Evolutionary conservation across 352 stramenopile genomes (phyloP), one percentile per base, ranked within the genome.

Genomic region (Globisporangium nodosum): DNA sequence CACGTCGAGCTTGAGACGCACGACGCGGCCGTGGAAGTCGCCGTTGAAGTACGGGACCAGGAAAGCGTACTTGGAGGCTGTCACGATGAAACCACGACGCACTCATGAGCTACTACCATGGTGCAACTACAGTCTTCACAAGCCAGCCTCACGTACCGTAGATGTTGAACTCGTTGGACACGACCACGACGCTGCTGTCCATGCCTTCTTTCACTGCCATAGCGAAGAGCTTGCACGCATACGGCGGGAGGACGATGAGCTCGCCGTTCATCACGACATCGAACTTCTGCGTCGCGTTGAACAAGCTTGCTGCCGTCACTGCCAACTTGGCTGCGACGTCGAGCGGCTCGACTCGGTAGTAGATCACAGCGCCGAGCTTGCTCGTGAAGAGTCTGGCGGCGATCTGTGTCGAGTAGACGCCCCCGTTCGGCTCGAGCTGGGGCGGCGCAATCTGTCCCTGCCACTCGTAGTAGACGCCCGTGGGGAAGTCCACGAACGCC

Each of bases 401-500:
- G 21, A 85, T 66, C 60, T 88, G 77, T 3, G 83, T 91, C 30
- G 63, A 71, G 42, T 77, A 87, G 52, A 65, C 27, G 3, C 79
- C 81, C 3, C 83, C 81, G 42, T 75, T 76, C 3, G 83, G 83
- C 37, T 86, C 77, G 2, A 93, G 52, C 49, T 83, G 62, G 0
- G 83, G 81, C 2, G 61, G 40, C 6, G 61, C 64, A 9, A 85
- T 74, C 16, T 66, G 49, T 7, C 78, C 79, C 57, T 90, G 75
- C 83, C 83, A 91, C 56, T 93, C 83, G 51, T 89, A 91, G 61
- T 93, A 90, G 30, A 83, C 63, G 16, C 81, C 81, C 0, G 75
- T 84, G 6, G 79, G 65, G 35, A 89, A 90, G 37, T 71, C 63
- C 21, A 93, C 57, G 56, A 89, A 91, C 35, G 79, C 77, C 21